These are phyloP conservation scores for Hanseniaspora opuntiae DNA, from an alignment of 805 yeast genomes.

Conservation along the genomic window DNA sequence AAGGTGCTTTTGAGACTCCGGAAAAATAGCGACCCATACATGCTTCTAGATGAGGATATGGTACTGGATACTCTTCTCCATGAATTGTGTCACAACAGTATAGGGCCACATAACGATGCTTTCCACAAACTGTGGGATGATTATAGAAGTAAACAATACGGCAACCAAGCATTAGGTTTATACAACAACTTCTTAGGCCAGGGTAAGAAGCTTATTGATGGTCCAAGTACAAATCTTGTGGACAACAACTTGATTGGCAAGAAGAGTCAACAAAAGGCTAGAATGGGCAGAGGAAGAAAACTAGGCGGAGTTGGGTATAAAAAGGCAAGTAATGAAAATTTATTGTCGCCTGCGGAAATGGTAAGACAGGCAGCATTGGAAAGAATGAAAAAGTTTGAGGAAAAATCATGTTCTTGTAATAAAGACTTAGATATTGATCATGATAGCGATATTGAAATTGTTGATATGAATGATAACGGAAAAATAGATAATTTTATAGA, in stretches of 20 bases:
- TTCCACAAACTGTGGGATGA: conserved; percentile 58
- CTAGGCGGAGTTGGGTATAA: conserved; percentile 12
- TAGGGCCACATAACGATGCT: conserved; percentile 65
- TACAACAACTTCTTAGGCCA: conserved; percentile 23
- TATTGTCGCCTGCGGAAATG: conserved; percentile 22
- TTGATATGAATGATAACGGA: background rate
- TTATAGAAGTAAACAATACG: conserved; percentile 37
- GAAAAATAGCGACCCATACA: conserved; percentile 35
- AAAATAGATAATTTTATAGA: background rate
- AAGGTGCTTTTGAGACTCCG: conserved; percentile 63
- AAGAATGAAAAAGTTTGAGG: conserved; percentile 18
- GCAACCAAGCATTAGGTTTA: conserved; percentile 21
- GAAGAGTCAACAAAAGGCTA: conserved; percentile 1
- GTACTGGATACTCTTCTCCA: conserved; percentile 76
- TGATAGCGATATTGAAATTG: background rate
- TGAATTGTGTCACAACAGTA: conserved; percentile 67
- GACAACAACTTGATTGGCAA: background rate
- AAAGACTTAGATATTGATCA: background rate
- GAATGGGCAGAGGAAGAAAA: conserved; percentile 4
- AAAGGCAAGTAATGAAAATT: background rate
- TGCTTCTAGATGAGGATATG: conserved; percentile 50
- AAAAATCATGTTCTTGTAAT: conserved; percentile 18
- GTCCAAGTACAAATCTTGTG: conserved; percentile 10
- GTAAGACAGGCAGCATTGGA: conserved; percentile 25
- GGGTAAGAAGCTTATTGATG: conserved; percentile 21